A percentile compares a stretch with the other conserved stretches of the same genome.
These are phyloP conservation scores for Rhodotorula sp. DNA, from an alignment of 1,284 basidiomycete species.

Conservation along the genomic window DNA sequence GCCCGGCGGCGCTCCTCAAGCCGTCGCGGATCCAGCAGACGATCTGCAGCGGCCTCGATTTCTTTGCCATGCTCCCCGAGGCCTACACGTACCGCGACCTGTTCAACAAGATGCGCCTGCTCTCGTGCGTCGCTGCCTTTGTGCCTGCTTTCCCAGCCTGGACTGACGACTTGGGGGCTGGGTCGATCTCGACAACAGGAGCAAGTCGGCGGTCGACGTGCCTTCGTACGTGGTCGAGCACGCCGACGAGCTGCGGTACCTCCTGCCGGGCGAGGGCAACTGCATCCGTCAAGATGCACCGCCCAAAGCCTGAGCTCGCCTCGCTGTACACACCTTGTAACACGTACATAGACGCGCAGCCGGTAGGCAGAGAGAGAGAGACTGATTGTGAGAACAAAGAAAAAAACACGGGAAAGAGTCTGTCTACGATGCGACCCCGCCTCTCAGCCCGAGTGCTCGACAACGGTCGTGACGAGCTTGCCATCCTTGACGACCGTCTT, in stretches of 20 bases:
- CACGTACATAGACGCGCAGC: neutral
- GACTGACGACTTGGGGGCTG: slow-evolving; percentile 30
- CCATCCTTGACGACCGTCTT: slow-evolving; percentile 78
- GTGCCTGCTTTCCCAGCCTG: neutral
- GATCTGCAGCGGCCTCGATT: slow-evolving; percentile 64
- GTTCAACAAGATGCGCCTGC: slow-evolving; percentile 29
- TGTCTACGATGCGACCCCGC: neutral
- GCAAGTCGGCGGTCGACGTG: slow-evolving; percentile 58
- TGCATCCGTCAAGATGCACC: slow-evolving; percentile 27
- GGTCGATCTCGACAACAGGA: slow-evolving; percentile 38
- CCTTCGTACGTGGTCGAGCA: slow-evolving; percentile 61
- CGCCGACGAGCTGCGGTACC: slow-evolving; percentile 58
- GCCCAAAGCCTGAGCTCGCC: neutral
- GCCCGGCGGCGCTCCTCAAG: slow-evolving; percentile 59
- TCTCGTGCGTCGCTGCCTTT: slow-evolving; percentile 31
- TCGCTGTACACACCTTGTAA: neutral
- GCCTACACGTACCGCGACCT: slow-evolving; percentile 57
- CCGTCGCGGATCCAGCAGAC: slow-evolving; percentile 61
- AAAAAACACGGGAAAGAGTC: neutral
- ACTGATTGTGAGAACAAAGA: neutral
- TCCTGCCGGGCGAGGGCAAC: slow-evolving; percentile 57
- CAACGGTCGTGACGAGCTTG: slow-evolving; percentile 81
- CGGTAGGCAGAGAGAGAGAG: neutral
- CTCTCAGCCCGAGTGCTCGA: slow-evolving; percentile 77
- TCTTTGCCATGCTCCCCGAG: slow-evolving; percentile 66